Evolutionary conservation across 179 eudicot genomes (phyloP), one percentile per base, ranked within the genome.

Genomic region (Drosera spatulata): DNA sequence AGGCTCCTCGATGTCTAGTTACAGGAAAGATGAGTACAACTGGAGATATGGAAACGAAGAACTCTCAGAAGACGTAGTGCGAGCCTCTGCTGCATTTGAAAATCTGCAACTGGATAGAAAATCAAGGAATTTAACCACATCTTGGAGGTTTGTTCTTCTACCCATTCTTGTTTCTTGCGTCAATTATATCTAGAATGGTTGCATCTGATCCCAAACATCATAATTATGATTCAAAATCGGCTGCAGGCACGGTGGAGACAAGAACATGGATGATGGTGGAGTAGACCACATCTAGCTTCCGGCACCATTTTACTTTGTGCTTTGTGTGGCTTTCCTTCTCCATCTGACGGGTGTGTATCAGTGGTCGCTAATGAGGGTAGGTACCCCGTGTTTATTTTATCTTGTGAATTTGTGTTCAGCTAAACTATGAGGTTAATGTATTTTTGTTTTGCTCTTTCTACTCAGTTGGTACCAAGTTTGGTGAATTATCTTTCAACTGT

Each of bases 21-120:
- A 88, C 67, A 74, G 91, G 72, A 86, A 82, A 80, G 95, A 87
- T 76, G 95, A 89, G 40, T 87, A 82, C 73, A 85, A 75, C 69
- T 80, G 90, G 85, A 85, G 96, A 68, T 85, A 89, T 66, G 95
- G 89, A n/a, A 76, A 65, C 48, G 94, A 88, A 43, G 99, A 82
- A 67, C 61, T 71, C 48, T 79, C 96, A 66, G 95, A 93, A 14
- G 95, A 88, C 59, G 87, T 93, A 38, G 66, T 66, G 13, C 85
- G 83, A 61, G 88, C 95, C 59, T 86, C 96, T 61, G 80, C 89
- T 65, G 99, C 96, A 66, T 62, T 93, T 47, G 87, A 84, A 71
- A 93, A 88, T 70, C 79, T 93, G 64, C 99, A 93, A 59, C 63
- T 93, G 85, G 96, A 88, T 69, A 84, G 95, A 72, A 93, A 93